Evolutionary conservation across 2,329 filamentous ascomycete species (phyloP), one percentile per base, ranked within the genome.

Genomic region (Beauveria sp.): DNA sequence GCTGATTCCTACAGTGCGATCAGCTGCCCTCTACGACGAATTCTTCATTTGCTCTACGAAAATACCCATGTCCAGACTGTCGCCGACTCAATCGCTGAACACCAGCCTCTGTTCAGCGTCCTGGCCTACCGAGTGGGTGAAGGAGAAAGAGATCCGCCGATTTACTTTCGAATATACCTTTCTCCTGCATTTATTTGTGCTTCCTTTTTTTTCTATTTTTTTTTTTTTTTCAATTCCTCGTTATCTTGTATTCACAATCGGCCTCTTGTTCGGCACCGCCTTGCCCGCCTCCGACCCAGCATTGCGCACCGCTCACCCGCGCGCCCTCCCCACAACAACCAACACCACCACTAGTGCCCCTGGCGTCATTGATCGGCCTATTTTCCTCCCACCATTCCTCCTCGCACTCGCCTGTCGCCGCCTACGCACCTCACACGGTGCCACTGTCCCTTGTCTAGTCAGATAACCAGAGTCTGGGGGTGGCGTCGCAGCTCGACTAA

Each of bases 381-480:
- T 16, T 46, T 42, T 50, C 20, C 45, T 40, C 55, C 3, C 46
- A 50, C 16, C 55, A 42, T 34, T 58, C 45, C 55, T 26, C 42
- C 46, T 46, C 55, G 14, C 49, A 10, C 16, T 49, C 46, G 45
- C 55, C 30, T 58, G 30, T 46, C 45, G 55, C 45, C 45, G 34
- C 16, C 45, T 22, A 34, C 45, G 30, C 34, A 42, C 55, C 42
- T 38, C 26, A 24, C 28, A 42, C 14, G 14, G 34, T 14, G 30
- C 26, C 22, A 34, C 46, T 34, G 20, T 46, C 16, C 22, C 55
- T 58, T 58, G 50, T 50, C 46, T 58, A 28, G 46, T 30, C 55
- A 50, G 46, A 58, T 43, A 58, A 8, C 42, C 42, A 54, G 30
- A 60, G 50, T 60, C 58, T 42, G 58, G 58, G 58, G 58, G 58